Percentiles rank a stretch among this genome's conserved stretches.
These are phyloP conservation scores for Gonapodya sp. DNA, from an alignment of 192 early-diverging fungal species.

Conservation along the genomic window DNA sequence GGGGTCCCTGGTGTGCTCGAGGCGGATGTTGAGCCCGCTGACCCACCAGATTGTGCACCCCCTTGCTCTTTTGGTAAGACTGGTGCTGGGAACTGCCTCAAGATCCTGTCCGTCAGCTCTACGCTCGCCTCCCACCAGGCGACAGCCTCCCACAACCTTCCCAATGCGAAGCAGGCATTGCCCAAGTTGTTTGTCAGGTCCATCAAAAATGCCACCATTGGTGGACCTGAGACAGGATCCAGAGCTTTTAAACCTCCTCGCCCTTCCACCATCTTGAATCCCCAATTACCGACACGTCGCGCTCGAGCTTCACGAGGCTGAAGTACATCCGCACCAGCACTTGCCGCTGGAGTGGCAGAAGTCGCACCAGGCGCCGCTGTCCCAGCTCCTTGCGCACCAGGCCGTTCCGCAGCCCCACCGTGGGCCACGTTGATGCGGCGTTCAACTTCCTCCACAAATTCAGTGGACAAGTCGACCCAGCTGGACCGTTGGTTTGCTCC, in stretches of 20 bases:
- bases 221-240: not conserved
- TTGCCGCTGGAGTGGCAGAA: not conserved
- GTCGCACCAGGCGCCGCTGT: not conserved
- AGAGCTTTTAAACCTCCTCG: not conserved
- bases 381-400: not conserved
- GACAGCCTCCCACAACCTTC: not conserved
- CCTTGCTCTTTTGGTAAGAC: too few relatives aligned
- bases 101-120: not conserved
- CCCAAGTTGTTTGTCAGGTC: constrained; percentile 4
- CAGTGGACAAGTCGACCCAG: not conserved
- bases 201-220: constrained; percentile 2
- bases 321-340: not conserved
- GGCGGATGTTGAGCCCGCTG: too few relatives aligned
- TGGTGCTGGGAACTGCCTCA: not conserved
- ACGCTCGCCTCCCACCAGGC: not conserved
- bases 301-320: not conserved
- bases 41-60: too few relatives aligned
- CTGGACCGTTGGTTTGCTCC: not conserved
- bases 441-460: not conserved
- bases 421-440: not conserved
- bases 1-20: too few relatives aligned
- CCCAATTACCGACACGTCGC: not conserved
- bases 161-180: not conserved
- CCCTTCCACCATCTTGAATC: not conserved
- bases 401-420: not conserved